Base-by-base conservation (phyloP, 2,329 filamentous ascomycete genomes). In the Drechslerella stenobrocha region DNA sequence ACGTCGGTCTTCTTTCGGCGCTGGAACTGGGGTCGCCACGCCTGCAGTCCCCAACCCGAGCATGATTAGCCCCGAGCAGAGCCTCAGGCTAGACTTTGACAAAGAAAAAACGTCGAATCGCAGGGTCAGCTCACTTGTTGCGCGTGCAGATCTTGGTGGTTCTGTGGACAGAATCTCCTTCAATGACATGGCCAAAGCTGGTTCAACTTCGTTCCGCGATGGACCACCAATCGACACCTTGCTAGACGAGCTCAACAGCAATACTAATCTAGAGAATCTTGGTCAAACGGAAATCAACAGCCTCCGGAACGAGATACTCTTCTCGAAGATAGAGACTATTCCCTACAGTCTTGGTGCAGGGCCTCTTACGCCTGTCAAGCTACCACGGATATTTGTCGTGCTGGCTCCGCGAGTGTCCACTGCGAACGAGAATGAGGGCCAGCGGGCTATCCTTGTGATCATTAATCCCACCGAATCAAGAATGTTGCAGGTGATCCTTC, bases 81-180 rank as follows among this genome's bases (percentile, higher is more conserved):
- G 88, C 57, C 82, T 87, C 40, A 87, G 90, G 59, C 80, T 82
- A 64, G 79, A 77, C 20, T 77, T 80, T 57, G 78, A 81, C 28
- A 80, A 81, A 24, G 80, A 70, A 26, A 77, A 77, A n/a, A 82
- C 81, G 70, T 81, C 83, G 42, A 84, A 83, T n/a, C 84, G 93
- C 42, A 84, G 93, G 51, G 87, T 97, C 23, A 98, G 93, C 78
- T 97, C 92, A 13, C 83, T 96, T 77, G 80, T 96, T 53, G 91
- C 91, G 13, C 83, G 92, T 73, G 88, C 89, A 28, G 92, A 96
- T 74, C 79, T 96, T 18, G 92, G 89, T 0, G 87, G 89, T 7
- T 93, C 87, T 13, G 88, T 92, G 71, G 90, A 95, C 72, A 83
- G 88, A 73, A 81, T 86, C 0, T 82, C 86, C n/a, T 95, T 95